Evolutionary conservation across 148 eudicot species (phyloP).

Genomic region (Camellia lanceoleosa): DNA sequence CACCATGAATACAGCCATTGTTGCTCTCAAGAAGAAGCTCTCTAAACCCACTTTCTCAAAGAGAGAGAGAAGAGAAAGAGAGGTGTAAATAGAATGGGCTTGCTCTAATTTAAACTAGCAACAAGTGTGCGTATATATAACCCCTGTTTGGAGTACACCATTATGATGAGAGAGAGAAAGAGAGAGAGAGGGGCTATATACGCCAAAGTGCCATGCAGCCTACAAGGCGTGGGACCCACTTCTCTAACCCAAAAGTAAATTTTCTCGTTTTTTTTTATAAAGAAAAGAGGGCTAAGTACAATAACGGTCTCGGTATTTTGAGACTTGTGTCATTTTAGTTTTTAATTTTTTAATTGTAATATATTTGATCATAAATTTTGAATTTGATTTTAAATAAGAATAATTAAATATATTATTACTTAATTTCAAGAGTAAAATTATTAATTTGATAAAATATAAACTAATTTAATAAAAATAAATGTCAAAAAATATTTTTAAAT

Average conservation of each 20-base stretch:
- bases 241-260: not conserved
- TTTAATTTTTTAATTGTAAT: too few relatives aligned
- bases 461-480: too few relatives aligned
- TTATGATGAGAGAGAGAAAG: slow-evolving; percentile 16
- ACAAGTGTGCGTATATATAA: slow-evolving; percentile 25
- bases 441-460: too few relatives aligned
- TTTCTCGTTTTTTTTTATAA: too few relatives aligned
- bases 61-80: not conserved
- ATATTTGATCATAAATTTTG: too few relatives aligned
- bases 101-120: slow-evolving; percentile 24
- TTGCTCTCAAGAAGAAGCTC: slow-evolving; percentile 29
- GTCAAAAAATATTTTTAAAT: too few relatives aligned
- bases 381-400: too few relatives aligned
- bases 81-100: slow-evolving; percentile 30
- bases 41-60: not conserved
- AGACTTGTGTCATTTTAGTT: too few relatives aligned
- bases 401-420: too few relatives aligned
- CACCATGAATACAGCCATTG: slow-evolving; percentile 56
- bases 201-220: slow-evolving; percentile 27
- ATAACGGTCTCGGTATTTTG: fast-evolving
- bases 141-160: too few relatives aligned
- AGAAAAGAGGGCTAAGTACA: too few relatives aligned
- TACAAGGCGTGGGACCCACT: slow-evolving; percentile 16
- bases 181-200: slow-evolving; percentile 14
- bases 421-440: too few relatives aligned